A percentile compares a stretch with the other conserved stretches of the same genome.
These are phyloP conservation scores for Cladosporium sp. DNA, from an alignment of 2,329 filamentous ascomycete species.

Conservation along the genomic window DNA sequence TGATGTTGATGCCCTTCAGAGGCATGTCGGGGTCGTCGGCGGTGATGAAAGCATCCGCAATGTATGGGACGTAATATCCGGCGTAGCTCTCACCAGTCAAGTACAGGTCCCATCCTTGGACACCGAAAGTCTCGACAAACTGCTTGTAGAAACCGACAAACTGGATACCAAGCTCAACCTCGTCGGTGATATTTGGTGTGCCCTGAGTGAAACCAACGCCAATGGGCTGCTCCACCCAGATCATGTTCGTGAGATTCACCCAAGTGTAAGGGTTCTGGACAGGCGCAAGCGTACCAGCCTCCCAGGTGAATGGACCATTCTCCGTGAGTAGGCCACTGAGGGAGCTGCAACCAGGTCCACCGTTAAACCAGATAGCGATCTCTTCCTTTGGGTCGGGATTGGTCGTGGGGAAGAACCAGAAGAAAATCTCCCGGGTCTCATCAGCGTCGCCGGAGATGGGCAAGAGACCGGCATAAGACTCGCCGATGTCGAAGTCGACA, in stretches of 20 bases:
- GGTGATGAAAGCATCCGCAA: constrained; percentile 51
- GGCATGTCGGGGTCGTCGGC: constrained; percentile 48
- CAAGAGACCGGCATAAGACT: constrained; percentile 45
- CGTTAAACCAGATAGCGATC: constrained; percentile 40
- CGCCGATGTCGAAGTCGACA: constrained; percentile 43
- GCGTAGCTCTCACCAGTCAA: constrained; percentile 64
- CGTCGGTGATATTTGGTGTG: constrained; percentile 43
- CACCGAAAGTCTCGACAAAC: constrained; percentile 52
- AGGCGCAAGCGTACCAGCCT: constrained; percentile 37
- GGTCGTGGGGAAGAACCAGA: constrained; percentile 54
- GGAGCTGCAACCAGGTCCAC: constrained; percentile 22
- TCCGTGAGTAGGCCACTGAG: constrained; percentile 19
- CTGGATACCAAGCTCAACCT: constrained; percentile 43
- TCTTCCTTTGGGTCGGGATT: constrained; percentile 47
- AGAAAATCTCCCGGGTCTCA: constrained; percentile 46
- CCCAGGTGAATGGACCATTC: constrained; percentile 37
- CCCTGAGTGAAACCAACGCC: constrained; percentile 43
- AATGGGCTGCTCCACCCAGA: constrained; percentile 59
- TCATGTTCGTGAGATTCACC: constrained; percentile 65
- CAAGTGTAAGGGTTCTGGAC: constrained; percentile 43
- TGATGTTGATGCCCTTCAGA: constrained; percentile 47
- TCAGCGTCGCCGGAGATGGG: constrained; percentile 49
- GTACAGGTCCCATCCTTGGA: constrained; percentile 59
- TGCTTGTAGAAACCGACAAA: constrained; percentile 52
- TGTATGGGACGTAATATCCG: constrained; percentile 57